phyloP scores from a whole-genome alignment of 2,329 filamentous ascomycete species.

The Aureobasidium sp. region DNA sequence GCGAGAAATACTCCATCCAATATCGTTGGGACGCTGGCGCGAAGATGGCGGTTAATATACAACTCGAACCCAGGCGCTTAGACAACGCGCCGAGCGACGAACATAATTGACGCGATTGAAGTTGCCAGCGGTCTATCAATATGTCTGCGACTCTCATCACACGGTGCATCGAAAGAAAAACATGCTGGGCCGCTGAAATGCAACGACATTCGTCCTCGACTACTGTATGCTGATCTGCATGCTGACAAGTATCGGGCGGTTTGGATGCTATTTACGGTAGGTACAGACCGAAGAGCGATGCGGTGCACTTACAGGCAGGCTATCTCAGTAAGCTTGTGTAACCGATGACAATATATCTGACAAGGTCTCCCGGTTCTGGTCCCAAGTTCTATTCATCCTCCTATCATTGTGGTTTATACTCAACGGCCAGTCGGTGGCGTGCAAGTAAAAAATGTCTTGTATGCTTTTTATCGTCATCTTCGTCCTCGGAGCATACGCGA shows the following conservation, averaged over 20 bases:
- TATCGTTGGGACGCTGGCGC: not conserved
- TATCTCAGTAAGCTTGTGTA: not conserved
- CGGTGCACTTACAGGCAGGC: not conserved
- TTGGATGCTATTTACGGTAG: not conserved
- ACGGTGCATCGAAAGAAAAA: not conserved
- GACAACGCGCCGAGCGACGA: not conserved
- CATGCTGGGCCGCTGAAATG: not conserved
- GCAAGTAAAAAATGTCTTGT: not conserved
- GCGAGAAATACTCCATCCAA: not conserved
- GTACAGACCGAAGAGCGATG: not conserved
- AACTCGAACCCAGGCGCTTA: not conserved
- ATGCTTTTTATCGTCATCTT: not conserved
- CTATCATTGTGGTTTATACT: not conserved
- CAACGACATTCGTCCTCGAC: not conserved
- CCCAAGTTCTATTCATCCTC: not conserved
- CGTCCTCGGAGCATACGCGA: not conserved
- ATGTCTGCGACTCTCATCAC: not conserved
- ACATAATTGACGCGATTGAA: not conserved
- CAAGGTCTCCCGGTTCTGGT: not conserved
- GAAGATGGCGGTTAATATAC: not conserved
- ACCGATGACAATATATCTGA: not conserved
- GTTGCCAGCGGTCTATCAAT: not conserved
- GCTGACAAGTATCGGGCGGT: not conserved
- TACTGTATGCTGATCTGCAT: not conserved
- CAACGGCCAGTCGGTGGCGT: not conserved